Base-by-base conservation (phyloP, 257 asterid species). In the Perilla frutescens region DNA sequence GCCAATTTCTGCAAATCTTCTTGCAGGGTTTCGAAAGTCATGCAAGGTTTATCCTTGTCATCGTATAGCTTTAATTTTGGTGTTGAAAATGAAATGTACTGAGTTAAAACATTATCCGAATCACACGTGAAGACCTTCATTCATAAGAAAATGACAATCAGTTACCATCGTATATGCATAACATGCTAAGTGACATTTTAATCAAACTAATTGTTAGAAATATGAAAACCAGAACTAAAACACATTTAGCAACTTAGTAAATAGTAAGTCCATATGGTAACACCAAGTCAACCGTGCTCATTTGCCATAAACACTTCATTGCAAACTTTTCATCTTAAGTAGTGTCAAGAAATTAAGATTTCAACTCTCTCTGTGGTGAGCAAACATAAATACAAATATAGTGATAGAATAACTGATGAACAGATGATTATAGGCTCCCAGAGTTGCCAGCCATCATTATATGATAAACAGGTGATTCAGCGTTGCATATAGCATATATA, bases 41-140 rank as follows among this genome's bases (percentile, higher is more conserved):
- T 13, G 45, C 9, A 39, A 3, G 90, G 86, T 55, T 77, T 47
- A 71, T 62, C 83, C 36, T 45, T 41, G 45, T 87, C 73, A 39
- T 66, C 5, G 81, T 86, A 93, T 1, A 29, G 40, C 84, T 81
- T 85, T 84, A 91, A 54, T 79, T 84, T 89, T 3, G 89, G 72
- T 15, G 87, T 85, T 8, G 96, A 84, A 66, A 81, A 86, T 15
- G 95, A 82, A 56, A 87, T 50, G 57, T 84, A 78, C 74, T 47
- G 72, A 37, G 87, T 79, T 72, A 92, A 58, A 37, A 84, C 83
- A 50, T 84, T 50, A 70, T 85, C 93, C 13, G 84, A 85, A 31
- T 51, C 82, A 81, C 95, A 87, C 0, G 97, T 91, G 81, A 80
- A 87, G 56, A 93, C 90, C 97, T 93, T 79, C 88, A 85, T 78